Evolutionary conservation across 2,329 filamentous ascomycete species (phyloP).

Genomic region (Beauveria rudraprayagi): DNA sequence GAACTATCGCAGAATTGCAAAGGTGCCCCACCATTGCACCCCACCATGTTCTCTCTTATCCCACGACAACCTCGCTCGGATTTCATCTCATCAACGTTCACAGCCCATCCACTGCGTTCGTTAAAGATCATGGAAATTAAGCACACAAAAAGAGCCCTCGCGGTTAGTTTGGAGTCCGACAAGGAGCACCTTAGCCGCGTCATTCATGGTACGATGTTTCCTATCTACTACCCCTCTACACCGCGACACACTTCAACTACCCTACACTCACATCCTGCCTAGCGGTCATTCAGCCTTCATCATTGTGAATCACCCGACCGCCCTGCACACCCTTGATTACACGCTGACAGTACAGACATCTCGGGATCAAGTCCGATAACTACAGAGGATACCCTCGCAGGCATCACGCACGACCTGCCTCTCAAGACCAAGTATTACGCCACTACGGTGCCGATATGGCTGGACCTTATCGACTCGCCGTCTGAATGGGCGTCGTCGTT

Average conservation of each 20-base stretch:
- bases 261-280: not conserved
- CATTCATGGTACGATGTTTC: constrained; percentile 40
- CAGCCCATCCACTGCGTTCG: not conserved
- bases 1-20: not conserved
- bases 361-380: constrained; percentile 38
- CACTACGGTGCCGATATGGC: constrained; percentile 54
- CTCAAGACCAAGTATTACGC: constrained; percentile 55
- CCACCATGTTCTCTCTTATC: not conserved
- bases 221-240: no score
- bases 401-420: constrained; percentile 47
- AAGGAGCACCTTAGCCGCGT: constrained; percentile 39
- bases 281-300: no score
- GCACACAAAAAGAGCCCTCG: constrained; percentile 50
- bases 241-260: not conserved
- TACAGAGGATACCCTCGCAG: constrained; percentile 41
- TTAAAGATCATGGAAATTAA: constrained; percentile 26
- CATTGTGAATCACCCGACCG: not conserved
- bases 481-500: constrained; percentile 51
- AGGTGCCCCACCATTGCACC: not conserved
- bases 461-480: constrained; percentile 50
- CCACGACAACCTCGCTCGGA: not conserved
- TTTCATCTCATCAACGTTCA: not conserved
- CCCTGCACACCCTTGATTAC: not conserved
- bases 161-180: constrained; percentile 42
- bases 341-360: constrained; percentile 33